Conservation (phyloP, 129 eudicot species). For the Apium graveolens region DNA sequence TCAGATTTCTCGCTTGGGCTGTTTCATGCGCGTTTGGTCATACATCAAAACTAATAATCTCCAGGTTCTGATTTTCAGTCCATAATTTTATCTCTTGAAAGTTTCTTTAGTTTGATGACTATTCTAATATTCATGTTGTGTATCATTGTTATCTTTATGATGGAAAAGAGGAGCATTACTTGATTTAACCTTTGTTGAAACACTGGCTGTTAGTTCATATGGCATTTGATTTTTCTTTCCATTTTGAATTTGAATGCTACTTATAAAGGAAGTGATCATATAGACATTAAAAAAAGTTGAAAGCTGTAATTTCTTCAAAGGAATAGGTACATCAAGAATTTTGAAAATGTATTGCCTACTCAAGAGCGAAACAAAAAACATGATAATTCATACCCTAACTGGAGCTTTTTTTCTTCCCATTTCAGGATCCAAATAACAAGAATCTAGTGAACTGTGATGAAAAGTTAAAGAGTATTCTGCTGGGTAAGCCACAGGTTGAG, state of each 20-base stretch:
- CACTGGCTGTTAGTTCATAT: not conserved
- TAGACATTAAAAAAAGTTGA: not conserved
- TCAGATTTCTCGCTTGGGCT: constrained; percentile 72
- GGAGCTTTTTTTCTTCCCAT: not conserved
- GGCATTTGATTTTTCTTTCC: not conserved
- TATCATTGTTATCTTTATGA: not conserved
- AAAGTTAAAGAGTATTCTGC: constrained; percentile 73
- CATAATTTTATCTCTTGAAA: not conserved
- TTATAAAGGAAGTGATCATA: not conserved
- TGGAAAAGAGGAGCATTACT: not conserved
- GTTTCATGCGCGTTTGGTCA: constrained; percentile 86
- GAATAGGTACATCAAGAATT: not conserved
- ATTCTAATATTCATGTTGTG: not conserved
- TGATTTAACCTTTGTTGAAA: not conserved
- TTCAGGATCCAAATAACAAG: constrained; percentile 84
- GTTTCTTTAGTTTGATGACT: not conserved
- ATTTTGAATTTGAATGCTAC: not conserved
- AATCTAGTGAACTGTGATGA: constrained; percentile 81
- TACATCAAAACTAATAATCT: constrained; percentile 86
- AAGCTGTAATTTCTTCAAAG: not conserved
- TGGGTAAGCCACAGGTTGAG: constrained; percentile 79
- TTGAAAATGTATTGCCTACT: not conserved
- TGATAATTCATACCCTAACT: not conserved
- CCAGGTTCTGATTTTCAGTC: constrained; percentile 42
- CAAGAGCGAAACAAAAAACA: not conserved